Evolutionary conservation across 2,329 filamentous ascomycete species (phyloP).

Genomic region (Intubia oerlemansii): DNA sequence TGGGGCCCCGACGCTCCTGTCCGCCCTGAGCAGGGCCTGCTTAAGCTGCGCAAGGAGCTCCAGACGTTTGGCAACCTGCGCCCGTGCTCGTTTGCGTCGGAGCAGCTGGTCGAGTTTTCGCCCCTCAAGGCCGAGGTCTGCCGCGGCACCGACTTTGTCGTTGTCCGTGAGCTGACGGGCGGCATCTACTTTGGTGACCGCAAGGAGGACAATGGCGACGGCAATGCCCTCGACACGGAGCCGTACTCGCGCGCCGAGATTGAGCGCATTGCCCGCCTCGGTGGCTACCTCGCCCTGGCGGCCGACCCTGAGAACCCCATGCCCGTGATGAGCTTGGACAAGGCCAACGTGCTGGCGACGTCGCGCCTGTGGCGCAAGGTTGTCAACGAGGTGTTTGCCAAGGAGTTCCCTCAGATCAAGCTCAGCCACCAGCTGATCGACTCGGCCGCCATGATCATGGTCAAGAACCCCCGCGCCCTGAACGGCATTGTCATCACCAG

Average conservation of each 20-base stretch:
- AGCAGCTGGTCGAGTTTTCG: slow-evolving; percentile 62
- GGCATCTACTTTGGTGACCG: slow-evolving; percentile 93
- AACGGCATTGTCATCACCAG: slow-evolving; percentile 85
- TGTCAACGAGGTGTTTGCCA: slow-evolving; percentile 62
- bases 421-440: slow-evolving; percentile 84
- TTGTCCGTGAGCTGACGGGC: slow-evolving; percentile 79
- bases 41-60: slow-evolving; percentile 83
- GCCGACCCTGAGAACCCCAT: slow-evolving; percentile 42
- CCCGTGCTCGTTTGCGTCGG: slow-evolving; percentile 87
- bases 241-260: slow-evolving; percentile 71
- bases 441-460: slow-evolving; percentile 91
- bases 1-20: slow-evolving; percentile 70
- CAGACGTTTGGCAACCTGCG: slow-evolving; percentile 86
- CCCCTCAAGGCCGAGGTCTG: slow-evolving; percentile 75
- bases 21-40: slow-evolving; percentile 80
- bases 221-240: slow-evolving; percentile 63
- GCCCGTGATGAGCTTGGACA: slow-evolving; percentile 74
- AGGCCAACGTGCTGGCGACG: slow-evolving; percentile 90
- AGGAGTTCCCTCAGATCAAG: slow-evolving; percentile 74
- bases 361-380: slow-evolving; percentile 77
- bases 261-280: slow-evolving; percentile 68
- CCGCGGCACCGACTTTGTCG: slow-evolving; percentile 74
- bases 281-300: slow-evolving; percentile 58
- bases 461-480: slow-evolving; percentile 73
- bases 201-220: slow-evolving; percentile 56